phyloP scores from a whole-genome alignment of 2,329 filamentous ascomycete genomes.

The Arthrobotrys musiformis region DNA sequence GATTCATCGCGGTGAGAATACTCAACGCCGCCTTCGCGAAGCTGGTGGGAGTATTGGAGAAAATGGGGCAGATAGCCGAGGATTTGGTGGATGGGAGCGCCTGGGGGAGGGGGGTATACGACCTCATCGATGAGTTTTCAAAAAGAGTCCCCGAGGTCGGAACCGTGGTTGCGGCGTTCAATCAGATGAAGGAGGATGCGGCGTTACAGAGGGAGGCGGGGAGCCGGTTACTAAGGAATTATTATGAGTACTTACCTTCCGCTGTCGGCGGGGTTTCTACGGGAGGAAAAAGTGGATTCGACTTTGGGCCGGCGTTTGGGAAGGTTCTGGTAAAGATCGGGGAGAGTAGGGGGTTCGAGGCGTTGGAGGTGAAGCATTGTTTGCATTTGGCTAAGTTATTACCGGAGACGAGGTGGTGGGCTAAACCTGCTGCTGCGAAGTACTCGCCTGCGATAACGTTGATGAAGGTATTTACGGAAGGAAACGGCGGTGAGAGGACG shows the following conservation, averaged over 20 bases:
- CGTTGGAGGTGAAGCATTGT: conserved; percentile 57
- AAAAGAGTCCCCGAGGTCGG: conserved; percentile 83
- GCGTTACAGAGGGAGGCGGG: conserved; percentile 78
- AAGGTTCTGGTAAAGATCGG: conserved; percentile 67
- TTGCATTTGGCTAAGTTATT: conserved; percentile 58
- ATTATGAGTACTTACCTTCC: conserved; percentile 80
- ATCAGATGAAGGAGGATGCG: conserved; percentile 72
- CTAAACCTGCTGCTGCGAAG: conserved; percentile 48
- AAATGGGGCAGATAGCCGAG: conserved; percentile 63
- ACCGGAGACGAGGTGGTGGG: conserved; percentile 59
- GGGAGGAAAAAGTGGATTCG: conserved; percentile 81
- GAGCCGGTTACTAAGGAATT: conserved; percentile 82
- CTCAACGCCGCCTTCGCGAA: conserved; percentile 83
- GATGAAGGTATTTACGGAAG: conserved; percentile 28
- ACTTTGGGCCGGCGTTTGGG: conserved; percentile 81
- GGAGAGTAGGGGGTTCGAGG: conserved; percentile 54
- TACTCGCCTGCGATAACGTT: conserved; percentile 45
- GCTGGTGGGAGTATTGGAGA: conserved; percentile 72
- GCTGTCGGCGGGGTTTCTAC: not conserved
- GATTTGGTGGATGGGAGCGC: conserved; percentile 57
- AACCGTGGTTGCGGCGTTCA: conserved; percentile 79
- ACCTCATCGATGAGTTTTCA: conserved; percentile 78
- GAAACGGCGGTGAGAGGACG: not conserved
- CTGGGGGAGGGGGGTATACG: conserved; percentile 63
- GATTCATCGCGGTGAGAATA: conserved; percentile 84